Conservation (phyloP, 768 basidiomycete species). For the Termitomyces sp. region DNA sequence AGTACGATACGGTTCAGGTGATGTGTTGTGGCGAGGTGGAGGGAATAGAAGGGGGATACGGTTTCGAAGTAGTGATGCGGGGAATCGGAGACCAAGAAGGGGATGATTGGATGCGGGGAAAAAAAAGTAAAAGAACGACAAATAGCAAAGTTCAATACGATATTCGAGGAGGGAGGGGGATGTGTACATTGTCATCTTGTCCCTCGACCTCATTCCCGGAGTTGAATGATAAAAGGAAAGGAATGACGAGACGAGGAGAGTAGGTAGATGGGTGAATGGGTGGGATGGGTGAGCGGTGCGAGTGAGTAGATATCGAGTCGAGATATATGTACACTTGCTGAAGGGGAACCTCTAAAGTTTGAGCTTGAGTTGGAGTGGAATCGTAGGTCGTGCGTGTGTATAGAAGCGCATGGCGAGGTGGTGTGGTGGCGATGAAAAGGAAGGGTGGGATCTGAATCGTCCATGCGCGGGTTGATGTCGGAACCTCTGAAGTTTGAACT, state of each 20-base stretch:
- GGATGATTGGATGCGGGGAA: not conserved
- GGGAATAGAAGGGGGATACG: not conserved
- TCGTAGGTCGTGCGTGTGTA: not conserved
- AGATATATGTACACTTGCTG: slow-evolving; percentile 4
- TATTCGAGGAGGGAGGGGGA: not conserved
- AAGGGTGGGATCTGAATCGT: not conserved
- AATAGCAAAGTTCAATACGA: not conserved
- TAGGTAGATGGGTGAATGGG: not conserved
- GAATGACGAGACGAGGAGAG: not conserved
- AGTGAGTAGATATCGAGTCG: not conserved
- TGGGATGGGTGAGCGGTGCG: not conserved
- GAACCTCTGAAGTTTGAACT: not conserved
- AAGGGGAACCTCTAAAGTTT: not conserved
- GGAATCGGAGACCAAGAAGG: too few relatives aligned
- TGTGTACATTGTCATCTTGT: not conserved
- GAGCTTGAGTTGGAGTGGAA: not conserved
- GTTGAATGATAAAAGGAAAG: not conserved
- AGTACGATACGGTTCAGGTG: not conserved
- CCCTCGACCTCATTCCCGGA: slow-evolving; percentile 1
- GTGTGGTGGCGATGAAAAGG: not conserved
- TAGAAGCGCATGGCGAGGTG: not conserved
- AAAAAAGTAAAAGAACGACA: not conserved
- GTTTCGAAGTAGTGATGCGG: too few relatives aligned
- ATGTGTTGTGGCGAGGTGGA: not conserved
- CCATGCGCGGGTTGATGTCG: not conserved